Percentiles rank a stretch among this genome's conserved stretches.
These are phyloP conservation scores for Globisporangium spinosum DNA, from an alignment of 352 stramenopile species.

Conservation along the genomic window DNA sequence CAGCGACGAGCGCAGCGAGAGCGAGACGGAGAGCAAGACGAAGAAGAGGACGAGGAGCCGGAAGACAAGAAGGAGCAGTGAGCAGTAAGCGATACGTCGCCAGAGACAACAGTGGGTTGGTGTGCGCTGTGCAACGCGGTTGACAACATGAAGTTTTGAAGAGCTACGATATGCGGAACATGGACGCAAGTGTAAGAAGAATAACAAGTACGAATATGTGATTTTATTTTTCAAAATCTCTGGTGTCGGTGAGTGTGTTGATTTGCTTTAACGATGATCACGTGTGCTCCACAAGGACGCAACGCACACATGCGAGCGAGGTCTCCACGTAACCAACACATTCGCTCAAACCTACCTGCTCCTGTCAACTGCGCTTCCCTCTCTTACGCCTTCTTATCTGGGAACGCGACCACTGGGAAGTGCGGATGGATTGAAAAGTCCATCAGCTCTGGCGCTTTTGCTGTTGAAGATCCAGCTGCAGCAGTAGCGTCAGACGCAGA, in stretches of 20 bases:
- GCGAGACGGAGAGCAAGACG: constrained; percentile 19
- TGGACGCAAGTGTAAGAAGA: not conserved
- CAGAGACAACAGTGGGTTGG: no score
- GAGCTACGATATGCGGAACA: not conserved
- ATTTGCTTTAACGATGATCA: not conserved
- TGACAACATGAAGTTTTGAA: not conserved
- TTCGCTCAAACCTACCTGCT: not conserved
- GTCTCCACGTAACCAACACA: not conserved
- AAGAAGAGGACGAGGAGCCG: not conserved
- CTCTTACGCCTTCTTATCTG: constrained; percentile 17
- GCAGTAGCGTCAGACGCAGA: not conserved
- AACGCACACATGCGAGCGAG: not conserved
- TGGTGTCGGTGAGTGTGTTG: not conserved
- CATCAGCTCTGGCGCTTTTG: constrained; percentile 30
- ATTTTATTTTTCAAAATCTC: constrained; percentile 6
- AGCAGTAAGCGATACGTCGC: not conserved
- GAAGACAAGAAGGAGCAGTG: constrained; percentile 26
- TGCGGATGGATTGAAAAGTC: constrained; percentile 70
- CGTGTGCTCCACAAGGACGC: not conserved
- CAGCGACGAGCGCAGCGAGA: constrained; percentile 22
- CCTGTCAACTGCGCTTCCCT: not conserved
- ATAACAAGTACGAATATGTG: not conserved
- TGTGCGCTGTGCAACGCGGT: not conserved
- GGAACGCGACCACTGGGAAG: constrained; percentile 59
- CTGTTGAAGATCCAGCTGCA: constrained; percentile 3